These are phyloP conservation scores for Saccharomyces kudriavzevii DNA, from an alignment of 805 yeast species.

Conservation along the genomic window DNA sequence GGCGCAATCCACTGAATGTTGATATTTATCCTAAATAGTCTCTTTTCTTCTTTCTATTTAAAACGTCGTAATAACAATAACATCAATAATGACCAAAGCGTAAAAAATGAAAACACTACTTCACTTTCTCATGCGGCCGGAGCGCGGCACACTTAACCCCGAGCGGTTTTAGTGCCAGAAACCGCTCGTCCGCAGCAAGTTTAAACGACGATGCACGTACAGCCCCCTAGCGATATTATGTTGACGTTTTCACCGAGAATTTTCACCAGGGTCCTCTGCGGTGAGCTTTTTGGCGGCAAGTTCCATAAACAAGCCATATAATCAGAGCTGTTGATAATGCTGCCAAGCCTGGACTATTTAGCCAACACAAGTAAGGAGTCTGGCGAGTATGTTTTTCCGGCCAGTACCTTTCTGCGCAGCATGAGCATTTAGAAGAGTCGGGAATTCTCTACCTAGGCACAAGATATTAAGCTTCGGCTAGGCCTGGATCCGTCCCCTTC, in stretches of 20 bases:
- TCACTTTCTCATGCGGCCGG: background rate
- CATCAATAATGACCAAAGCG: background rate
- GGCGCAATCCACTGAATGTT: background rate
- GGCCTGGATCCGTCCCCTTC: background rate
- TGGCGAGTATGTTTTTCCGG: background rate
- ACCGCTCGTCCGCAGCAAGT: background rate
- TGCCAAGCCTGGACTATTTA: background rate
- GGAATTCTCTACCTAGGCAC: background rate
- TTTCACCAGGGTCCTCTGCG: background rate
- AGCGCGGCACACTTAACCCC: background rate
- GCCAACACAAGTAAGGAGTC: background rate
- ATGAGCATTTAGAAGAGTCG: background rate
- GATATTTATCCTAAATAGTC: background rate
- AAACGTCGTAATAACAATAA: background rate
- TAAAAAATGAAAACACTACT: background rate
- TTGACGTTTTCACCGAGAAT: background rate
- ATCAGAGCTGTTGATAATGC: background rate
- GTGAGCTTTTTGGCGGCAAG: background rate
- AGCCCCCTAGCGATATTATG: background rate
- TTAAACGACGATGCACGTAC: background rate
- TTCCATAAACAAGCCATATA: background rate
- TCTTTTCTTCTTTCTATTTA: background rate
- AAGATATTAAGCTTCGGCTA: background rate
- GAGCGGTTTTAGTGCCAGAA: background rate
- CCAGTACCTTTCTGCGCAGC: background rate